Evolutionary conservation across 768 basidiomycete genomes (phyloP).

Genomic region (Bullera alba): DNA sequence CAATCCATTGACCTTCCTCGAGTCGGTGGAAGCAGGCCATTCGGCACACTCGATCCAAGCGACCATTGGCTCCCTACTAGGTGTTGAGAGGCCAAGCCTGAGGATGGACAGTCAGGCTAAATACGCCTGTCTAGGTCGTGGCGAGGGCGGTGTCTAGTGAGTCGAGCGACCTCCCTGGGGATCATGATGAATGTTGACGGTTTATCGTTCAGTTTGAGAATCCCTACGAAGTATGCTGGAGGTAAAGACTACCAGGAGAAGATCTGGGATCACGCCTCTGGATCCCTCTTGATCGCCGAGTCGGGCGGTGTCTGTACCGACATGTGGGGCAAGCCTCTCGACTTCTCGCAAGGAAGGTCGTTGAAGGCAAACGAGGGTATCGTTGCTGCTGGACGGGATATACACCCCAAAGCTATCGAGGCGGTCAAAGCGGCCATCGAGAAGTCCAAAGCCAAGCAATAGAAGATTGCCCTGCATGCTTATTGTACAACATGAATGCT

Average conservation of each 20-base stretch:
- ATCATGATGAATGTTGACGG: constrained; percentile 40
- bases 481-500: not conserved
- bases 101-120: constrained; percentile 97
- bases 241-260: constrained; percentile 74
- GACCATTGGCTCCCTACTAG: constrained; percentile 61
- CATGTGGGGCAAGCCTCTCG: constrained; percentile 65
- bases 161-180: constrained; percentile 26
- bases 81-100: constrained; percentile 59
- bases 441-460: constrained; percentile 30
- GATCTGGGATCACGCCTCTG: constrained; percentile 98
- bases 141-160: constrained; percentile 60
- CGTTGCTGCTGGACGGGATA: constrained; percentile 67
- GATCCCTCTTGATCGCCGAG: constrained; percentile 74
- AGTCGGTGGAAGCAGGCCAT: constrained; percentile 87
- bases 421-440: constrained; percentile 62
- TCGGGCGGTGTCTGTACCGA: constrained; percentile 85
- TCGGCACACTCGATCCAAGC: constrained; percentile 81
- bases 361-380: constrained; percentile 81
- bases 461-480: constrained; percentile 2
- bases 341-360: constrained; percentile 81
- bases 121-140: constrained; percentile 76
- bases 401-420: constrained; percentile 62
- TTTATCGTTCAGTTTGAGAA: constrained; percentile 32
- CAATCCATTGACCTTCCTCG: constrained; percentile 62
- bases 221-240: constrained; percentile 46